Evolutionary conservation across 352 stramenopile species (phyloP), one percentile per base, ranked within the genome.

Genomic region (Pythium periplocum): DNA sequence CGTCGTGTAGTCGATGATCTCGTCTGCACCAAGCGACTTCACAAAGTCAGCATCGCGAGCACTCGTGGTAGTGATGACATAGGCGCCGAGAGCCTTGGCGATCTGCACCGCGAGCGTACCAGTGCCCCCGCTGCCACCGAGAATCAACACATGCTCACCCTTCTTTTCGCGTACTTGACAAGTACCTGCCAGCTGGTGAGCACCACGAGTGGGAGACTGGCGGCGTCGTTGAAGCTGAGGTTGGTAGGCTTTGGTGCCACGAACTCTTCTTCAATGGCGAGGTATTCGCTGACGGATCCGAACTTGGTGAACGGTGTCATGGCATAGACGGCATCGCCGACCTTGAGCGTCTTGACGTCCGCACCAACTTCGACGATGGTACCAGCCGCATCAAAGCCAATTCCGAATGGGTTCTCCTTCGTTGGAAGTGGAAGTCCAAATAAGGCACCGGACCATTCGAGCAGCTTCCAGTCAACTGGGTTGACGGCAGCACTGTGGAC

Each of bases 81-180:
- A 45, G 5, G 62, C 62, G 0, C 55, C 66, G 0, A 61, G 6
- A 0, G 49, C 60, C 59, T 83, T 83, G 32, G 66, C 71, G 30
- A 82, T 56, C 38, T 86, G 72, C 1, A 86, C 62, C 2, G 64
- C 75, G 45, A 76, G 66, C 36, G 68, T 59, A 1, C 75, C 75
- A 2, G 66, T 67, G 34, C 50, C 61, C 31, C 68, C 68, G 39
- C 61, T 70, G 9, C 66, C 75, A 2, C 72, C 75, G 3, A 80
- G 57, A 47, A 86, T 69, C 4, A 81, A 56, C 56, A 83, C 64
- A 17, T 48, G 65, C 36, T 80, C 47, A 11, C 58, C 71, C n/a
- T 61, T 54, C 54, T 78, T 46, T 76, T 68, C 11, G 55, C 51
- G 40, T 75, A 58, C 6, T 75, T 50, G 32, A 32, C 36, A 0